phyloP scores from a whole-genome alignment of 306 rosid genomes.

The Arachis hypogaea region DNA sequence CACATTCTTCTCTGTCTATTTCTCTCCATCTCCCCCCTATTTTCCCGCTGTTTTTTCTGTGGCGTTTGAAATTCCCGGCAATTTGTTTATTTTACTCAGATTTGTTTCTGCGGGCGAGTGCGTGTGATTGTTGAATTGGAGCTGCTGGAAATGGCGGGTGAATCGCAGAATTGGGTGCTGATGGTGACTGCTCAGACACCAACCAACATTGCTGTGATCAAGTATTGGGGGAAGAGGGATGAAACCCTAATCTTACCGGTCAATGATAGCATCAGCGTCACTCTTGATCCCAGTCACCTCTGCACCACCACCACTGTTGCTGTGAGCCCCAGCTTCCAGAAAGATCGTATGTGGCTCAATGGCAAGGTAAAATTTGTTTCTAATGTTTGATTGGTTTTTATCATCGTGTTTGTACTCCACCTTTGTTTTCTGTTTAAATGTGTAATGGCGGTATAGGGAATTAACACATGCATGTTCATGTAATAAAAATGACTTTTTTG shows the following conservation, averaged over 20 bases:
- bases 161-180: slow-evolving; percentile 69
- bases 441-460: neutral
- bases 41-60: slow-evolving; percentile 34
- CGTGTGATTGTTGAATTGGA: neutral
- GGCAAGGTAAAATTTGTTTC: slow-evolving; percentile 59
- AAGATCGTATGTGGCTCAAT: slow-evolving; percentile 99
- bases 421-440: neutral
- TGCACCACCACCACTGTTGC: slow-evolving; percentile 97
- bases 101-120: neutral
- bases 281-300: slow-evolving; percentile 90
- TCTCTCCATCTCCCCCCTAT: neutral
- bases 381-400: neutral
- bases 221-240: slow-evolving; percentile 98
- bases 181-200: slow-evolving; percentile 95
- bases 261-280: slow-evolving; percentile 93
- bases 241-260: slow-evolving; percentile 86
- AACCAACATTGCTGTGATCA: slow-evolving; percentile 94
- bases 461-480: neutral
- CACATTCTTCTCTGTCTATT: neutral
- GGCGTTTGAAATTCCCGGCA: slow-evolving; percentile 21
- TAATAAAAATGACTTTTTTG: neutral
- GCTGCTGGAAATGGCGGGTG: slow-evolving; percentile 49
- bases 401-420: neutral
- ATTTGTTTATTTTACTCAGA: slow-evolving; percentile 1
- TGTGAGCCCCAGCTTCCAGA: slow-evolving; percentile 75